A percentile compares a stretch with the other conserved stretches of the same genome.
phyloP scores from a whole-genome alignment of 2,329 filamentous ascomycete species.

The Cladophialophora yegresii region DNA sequence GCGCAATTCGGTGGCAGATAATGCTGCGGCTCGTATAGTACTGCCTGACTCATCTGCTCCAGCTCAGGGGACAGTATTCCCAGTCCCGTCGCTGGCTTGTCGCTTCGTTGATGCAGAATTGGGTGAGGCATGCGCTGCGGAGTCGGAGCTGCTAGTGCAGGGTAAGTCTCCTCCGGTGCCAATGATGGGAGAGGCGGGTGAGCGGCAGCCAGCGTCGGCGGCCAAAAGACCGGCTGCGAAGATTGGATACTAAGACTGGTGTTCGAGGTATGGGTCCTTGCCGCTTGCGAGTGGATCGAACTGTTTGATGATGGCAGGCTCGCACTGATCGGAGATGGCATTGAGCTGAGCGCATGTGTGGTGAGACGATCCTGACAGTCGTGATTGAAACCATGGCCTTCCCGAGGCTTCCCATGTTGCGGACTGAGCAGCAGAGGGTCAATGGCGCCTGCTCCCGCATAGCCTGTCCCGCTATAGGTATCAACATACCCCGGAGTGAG shows the following conservation, averaged over 20 bases:
- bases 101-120: constrained; percentile 26
- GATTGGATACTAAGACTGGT: constrained; percentile 27
- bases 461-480: constrained; percentile 38
- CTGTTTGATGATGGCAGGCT: constrained; percentile 40
- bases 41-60: constrained; percentile 45
- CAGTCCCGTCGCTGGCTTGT: constrained; percentile 16
- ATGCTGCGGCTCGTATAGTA: constrained; percentile 35
- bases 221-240: constrained; percentile 47
- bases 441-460: constrained; percentile 11
- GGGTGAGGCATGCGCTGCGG: constrained; percentile 30
- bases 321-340: constrained; percentile 41
- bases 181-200: constrained; percentile 42
- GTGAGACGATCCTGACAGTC: constrained; percentile 30
- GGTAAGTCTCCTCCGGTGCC: constrained; percentile 32
- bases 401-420: constrained; percentile 3
- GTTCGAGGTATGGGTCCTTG: constrained; percentile 25
- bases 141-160: constrained; percentile 29
- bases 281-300: constrained; percentile 26
- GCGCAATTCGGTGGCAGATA: constrained; percentile 1
- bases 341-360: constrained; percentile 36
- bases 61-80: constrained; percentile 29
- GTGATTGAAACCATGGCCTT: constrained; percentile 40
- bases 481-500: constrained; percentile 41
- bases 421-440: constrained; percentile 21
- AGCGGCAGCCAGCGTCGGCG: constrained; percentile 38